Conservation (phyloP, 2,329 filamentous ascomycete species). For the Aspergillus fischeri region DNA sequence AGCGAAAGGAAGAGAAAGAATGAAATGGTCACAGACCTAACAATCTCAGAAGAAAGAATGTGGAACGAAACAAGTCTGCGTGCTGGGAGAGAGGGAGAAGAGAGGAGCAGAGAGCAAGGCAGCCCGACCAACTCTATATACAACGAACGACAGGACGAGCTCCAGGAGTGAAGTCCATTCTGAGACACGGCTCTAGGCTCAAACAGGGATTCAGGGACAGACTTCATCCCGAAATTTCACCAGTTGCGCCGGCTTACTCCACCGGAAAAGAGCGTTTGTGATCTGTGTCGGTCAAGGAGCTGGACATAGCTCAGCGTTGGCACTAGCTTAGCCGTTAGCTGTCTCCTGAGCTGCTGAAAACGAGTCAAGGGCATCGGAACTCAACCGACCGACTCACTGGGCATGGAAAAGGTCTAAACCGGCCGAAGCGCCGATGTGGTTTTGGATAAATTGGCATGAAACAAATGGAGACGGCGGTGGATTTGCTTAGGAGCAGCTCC, state of each 20-base stretch:
- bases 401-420: neutral
- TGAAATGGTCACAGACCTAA: conserved; percentile 20
- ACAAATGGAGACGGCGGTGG: conserved; percentile 9
- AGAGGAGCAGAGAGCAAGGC: neutral
- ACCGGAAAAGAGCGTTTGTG: conserved; percentile 1
- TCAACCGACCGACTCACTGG: neutral
- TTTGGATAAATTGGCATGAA: conserved; percentile 20
- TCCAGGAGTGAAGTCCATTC: conserved; percentile 1
- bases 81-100: conserved; percentile 8
- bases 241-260: conserved; percentile 6
- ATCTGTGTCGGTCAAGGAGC: neutral
- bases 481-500: conserved; percentile 6
- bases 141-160: neutral
- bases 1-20: conserved; percentile 10
- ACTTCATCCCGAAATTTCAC: neutral
- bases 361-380: neutral
- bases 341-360: neutral
- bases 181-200: conserved; percentile 10
- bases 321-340: neutral
- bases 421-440: conserved; percentile 15
- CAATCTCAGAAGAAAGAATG: conserved; percentile 12
- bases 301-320: neutral
- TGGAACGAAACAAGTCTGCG: conserved; percentile 15
- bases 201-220: neutral
- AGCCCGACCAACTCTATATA: conserved; percentile 14